Conservation (phyloP, 768 basidiomycete genomes). For the Rickenella mellea region DNA sequence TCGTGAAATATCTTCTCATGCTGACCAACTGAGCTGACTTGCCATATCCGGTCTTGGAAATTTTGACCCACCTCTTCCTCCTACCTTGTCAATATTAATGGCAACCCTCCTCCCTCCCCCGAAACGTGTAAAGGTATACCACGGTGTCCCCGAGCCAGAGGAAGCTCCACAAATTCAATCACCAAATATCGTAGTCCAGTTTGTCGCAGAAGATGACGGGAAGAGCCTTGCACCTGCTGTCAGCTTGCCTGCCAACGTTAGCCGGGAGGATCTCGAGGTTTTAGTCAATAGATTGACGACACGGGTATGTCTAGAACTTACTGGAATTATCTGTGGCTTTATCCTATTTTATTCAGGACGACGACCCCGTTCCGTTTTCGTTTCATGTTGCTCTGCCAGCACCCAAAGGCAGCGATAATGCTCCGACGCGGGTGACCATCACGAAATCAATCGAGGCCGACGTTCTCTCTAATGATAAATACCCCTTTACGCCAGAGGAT, state of each 20-base stretch:
- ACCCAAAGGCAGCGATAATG: slow-evolving; percentile 32
- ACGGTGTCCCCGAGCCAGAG: slow-evolving; percentile 60
- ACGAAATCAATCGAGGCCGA: slow-evolving; percentile 78
- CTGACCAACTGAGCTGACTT: too few species aligned
- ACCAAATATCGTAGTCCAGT: slow-evolving; percentile 80
- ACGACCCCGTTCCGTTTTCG: slow-evolving; percentile 86
- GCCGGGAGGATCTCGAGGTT: slow-evolving; percentile 73
- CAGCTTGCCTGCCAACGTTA: slow-evolving; percentile 80
- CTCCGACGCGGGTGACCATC: slow-evolving; percentile 74
- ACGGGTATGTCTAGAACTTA: slow-evolving; percentile 37
- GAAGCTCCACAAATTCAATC: slow-evolving; percentile 24
- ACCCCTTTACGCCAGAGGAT: slow-evolving; percentile 73
- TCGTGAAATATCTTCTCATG: too few species aligned
- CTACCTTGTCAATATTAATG: slow-evolving; percentile 33
- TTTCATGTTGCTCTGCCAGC: slow-evolving; percentile 78
- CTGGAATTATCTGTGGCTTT: slow-evolving; percentile 7
- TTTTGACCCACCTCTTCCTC: background rate
- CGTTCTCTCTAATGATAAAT: slow-evolving; percentile 53
- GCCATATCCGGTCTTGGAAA: slow-evolving; percentile 1
- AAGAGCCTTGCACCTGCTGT: slow-evolving; percentile 76
- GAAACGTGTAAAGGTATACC: slow-evolving; percentile 77
- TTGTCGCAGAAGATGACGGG: slow-evolving; percentile 84
- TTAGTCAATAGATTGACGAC: slow-evolving; percentile 83
- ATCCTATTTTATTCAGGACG: slow-evolving; percentile 36
- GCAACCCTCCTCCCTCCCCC: slow-evolving; percentile 81